A percentile compares a stretch with the other conserved stretches of the same genome.
Evolutionary conservation across 169 alveolate genomes (phyloP).

Genomic region (Condylostoma magnum): DNA sequence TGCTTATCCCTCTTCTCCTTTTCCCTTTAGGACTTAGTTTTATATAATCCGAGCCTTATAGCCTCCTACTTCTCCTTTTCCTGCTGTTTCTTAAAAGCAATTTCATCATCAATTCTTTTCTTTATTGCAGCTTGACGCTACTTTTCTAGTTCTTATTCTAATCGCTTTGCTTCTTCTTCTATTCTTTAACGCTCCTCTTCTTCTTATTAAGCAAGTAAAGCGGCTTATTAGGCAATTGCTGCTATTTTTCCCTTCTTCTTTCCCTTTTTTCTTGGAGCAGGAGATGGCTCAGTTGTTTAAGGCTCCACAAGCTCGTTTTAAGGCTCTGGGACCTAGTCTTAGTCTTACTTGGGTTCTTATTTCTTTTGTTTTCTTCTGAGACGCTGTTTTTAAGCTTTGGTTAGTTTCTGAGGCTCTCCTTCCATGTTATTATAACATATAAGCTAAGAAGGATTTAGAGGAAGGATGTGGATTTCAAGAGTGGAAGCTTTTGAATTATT

Average conservation of each 20-base stretch:
- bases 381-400: too few species aligned
- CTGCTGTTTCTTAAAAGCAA: slow-evolving; percentile 23
- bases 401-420: too few species aligned
- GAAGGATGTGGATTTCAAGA: too few species aligned
- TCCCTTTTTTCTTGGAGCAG: neutral
- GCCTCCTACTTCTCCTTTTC: slow-evolving; percentile 7
- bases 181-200: neutral
- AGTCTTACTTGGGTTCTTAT: too few species aligned
- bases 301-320: too few species aligned
- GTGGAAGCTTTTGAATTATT: too few species aligned
- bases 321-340: too few species aligned
- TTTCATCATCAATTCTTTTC: slow-evolving; percentile 23
- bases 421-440: too few species aligned
- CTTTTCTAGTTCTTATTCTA: slow-evolving; percentile 39
- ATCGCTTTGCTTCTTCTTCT: slow-evolving; percentile 41
- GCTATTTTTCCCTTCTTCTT: neutral
- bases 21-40: slow-evolving; percentile 16
- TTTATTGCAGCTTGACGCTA: slow-evolving; percentile 23
- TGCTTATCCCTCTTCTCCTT: slow-evolving; percentile 35
- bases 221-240: neutral
- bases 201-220: neutral
- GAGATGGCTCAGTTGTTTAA: too few species aligned
- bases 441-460: too few species aligned
- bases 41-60: slow-evolving; percentile 20
- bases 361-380: too few species aligned